Evolutionary conservation across 2,329 filamentous ascomycete genomes (phyloP).

Genomic region (Alternaria infectoria): DNA sequence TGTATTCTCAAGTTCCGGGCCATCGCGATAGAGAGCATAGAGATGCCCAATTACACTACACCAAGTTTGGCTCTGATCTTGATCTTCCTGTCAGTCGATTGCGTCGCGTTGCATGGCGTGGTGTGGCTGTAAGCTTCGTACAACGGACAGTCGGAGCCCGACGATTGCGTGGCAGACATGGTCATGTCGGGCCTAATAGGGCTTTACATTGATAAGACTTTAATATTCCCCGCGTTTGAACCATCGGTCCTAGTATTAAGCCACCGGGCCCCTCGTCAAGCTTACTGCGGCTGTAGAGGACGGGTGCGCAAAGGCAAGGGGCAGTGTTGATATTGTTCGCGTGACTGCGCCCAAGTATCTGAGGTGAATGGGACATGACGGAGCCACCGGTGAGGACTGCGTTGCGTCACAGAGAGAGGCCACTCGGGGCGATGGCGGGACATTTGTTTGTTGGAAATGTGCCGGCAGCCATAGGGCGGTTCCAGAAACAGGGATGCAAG

Average conservation of each 20-base stretch:
- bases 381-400: background rate
- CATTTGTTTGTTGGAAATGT: slow-evolving; percentile 15
- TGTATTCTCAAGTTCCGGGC: background rate
- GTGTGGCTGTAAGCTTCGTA: background rate
- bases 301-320: background rate
- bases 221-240: background rate
- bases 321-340: slow-evolving; percentile 15
- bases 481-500: slow-evolving; percentile 17
- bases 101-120: background rate
- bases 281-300: background rate
- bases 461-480: slow-evolving; percentile 21
- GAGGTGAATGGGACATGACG: background rate
- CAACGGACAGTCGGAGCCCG: background rate
- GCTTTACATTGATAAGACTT: background rate
- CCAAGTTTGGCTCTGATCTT: background rate
- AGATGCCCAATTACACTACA: background rate
- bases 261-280: background rate
- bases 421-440: slow-evolving; percentile 2
- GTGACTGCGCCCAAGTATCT: background rate
- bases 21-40: background rate
- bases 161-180: background rate
- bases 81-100: background rate
- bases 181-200: background rate
- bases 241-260: background rate
- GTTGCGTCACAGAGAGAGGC: background rate